Conservation (phyloP, 148 eudicot species). For the Chenopodium formosanum region DNA sequence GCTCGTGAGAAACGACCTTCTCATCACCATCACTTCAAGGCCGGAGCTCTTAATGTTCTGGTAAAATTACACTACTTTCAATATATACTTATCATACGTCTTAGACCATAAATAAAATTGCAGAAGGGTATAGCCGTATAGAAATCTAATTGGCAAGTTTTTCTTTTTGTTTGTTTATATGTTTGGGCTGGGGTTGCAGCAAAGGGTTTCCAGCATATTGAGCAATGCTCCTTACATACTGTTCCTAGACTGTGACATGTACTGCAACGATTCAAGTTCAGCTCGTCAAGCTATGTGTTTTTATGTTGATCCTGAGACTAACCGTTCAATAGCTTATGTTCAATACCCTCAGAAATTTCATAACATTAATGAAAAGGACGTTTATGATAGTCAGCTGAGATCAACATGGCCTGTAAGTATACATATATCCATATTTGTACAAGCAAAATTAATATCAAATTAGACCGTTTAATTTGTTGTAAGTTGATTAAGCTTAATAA, state of each 20-base stretch:
- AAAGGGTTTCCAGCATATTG: conserved; percentile 38
- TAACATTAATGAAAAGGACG: conserved; percentile 26
- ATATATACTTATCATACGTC: too few species aligned
- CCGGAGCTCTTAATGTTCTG: conserved; percentile 48
- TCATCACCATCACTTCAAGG: conserved; percentile 42
- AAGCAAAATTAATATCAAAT: too few species aligned
- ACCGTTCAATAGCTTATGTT: conserved; percentile 33
- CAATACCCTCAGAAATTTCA: conserved; percentile 45
- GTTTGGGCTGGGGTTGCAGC: conserved; percentile 24
- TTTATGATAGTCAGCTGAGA: conserved; percentile 53
- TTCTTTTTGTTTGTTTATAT: background rate
- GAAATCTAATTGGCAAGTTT: background rate
- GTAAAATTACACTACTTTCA: conserved; percentile 16
- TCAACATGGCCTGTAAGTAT: conserved; percentile 25
- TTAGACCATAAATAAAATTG: too few species aligned
- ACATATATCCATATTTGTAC: too few species aligned
- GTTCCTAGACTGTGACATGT: conserved; percentile 49
- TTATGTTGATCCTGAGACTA: conserved; percentile 34
- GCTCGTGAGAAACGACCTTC: conserved; percentile 43
- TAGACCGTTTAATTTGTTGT: too few species aligned
- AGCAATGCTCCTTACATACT: conserved; percentile 40
- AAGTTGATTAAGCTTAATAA: background rate
- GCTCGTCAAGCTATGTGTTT: conserved; percentile 49
- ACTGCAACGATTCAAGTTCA: conserved; percentile 41
- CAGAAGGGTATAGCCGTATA: too few species aligned